These are phyloP conservation scores for Bacidia rubella DNA, from an alignment of 495 filamentous ascomycete genomes.

Conservation along the genomic window DNA sequence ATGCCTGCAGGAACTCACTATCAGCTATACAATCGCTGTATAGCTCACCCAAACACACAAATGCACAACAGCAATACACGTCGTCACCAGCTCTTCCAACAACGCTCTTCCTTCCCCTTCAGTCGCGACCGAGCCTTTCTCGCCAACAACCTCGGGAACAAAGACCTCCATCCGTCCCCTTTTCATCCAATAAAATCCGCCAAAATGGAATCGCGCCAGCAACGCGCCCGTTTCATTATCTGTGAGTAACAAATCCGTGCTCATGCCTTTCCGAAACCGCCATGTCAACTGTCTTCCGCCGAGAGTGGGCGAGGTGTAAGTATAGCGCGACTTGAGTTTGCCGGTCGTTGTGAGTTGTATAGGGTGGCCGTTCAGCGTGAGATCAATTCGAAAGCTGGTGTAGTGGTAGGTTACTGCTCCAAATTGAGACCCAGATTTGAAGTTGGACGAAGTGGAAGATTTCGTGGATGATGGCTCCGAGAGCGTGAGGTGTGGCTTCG, in stretches of 20 bases:
- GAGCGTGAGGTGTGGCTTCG: background rate
- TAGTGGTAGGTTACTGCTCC: background rate
- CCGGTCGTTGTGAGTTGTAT: background rate
- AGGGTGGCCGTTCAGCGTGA: background rate
- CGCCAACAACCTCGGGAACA: background rate
- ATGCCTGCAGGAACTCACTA: too few relatives aligned
- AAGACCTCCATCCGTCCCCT: conserved; percentile 5
- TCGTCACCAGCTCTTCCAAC: background rate
- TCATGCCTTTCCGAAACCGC: background rate
- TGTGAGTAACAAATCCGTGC: background rate
- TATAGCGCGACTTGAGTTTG: background rate
- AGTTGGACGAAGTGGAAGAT: too few relatives aligned
- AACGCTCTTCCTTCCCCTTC: background rate
- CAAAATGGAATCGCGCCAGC: background rate
- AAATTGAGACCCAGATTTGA: too few relatives aligned
- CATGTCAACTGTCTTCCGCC: background rate
- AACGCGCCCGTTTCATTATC: background rate
- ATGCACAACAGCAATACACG: background rate
- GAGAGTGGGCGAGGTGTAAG: background rate
- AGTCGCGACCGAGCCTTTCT: background rate
- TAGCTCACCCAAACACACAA: background rate
- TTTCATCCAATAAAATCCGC: conserved; percentile 1
- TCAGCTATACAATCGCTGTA: background rate
- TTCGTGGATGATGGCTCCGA: too few relatives aligned
- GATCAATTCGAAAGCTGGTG: background rate